phyloP scores from a whole-genome alignment of 257 asterid species.

The Lycium ferocissimum region DNA sequence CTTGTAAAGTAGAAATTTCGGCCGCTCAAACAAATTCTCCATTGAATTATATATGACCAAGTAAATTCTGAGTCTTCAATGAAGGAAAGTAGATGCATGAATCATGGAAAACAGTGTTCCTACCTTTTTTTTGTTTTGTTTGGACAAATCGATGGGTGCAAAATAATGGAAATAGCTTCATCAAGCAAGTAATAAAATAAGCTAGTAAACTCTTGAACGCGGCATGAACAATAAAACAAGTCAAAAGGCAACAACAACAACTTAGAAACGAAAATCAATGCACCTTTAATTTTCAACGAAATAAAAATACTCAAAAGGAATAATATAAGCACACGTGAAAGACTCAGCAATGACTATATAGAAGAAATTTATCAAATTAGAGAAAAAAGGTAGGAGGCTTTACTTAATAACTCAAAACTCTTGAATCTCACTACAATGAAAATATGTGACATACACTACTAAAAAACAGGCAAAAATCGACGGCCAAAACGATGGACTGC shows the following conservation, averaged over 20 bases:
- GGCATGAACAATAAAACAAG: background rate
- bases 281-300: too few relatives aligned
- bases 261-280: background rate
- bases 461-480: too few relatives aligned
- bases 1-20: background rate
- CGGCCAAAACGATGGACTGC: too few relatives aligned
- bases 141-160: background rate
- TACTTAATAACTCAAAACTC: too few relatives aligned
- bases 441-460: too few relatives aligned
- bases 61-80: background rate
- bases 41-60: background rate
- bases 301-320: too few relatives aligned
- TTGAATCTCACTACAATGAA: too few relatives aligned
- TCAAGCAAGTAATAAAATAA: background rate
- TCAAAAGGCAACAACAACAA: slow-evolving; percentile 5
- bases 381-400: too few relatives aligned
- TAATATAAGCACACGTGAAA: too few relatives aligned
- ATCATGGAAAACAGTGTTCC: background rate
- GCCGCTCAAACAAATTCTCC: background rate
- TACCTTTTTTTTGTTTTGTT: background rate
- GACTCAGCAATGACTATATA: too few relatives aligned
- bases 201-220: background rate
- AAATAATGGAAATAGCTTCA: background rate
- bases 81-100: background rate
- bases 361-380: too few relatives aligned